Percentiles rank a stretch among this genome's conserved stretches.
phyloP scores from a whole-genome alignment of 2,329 filamentous ascomycete genomes.

The Ascochyta koolunga region DNA sequence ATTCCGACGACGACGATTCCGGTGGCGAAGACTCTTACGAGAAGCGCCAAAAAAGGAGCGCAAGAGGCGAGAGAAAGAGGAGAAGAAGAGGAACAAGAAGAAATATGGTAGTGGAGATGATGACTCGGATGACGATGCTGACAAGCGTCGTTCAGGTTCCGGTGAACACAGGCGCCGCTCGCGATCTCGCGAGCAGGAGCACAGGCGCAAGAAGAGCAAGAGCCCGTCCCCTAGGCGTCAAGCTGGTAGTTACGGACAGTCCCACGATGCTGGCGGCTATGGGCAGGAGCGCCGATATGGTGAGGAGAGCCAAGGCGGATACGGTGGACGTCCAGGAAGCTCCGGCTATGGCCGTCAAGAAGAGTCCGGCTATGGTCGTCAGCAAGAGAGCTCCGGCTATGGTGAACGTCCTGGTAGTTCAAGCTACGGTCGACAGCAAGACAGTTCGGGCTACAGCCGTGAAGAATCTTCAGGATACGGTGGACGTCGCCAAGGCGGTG shows the following conservation, averaged over 20 bases:
- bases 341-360: slow-evolving; percentile 12
- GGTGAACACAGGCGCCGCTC: slow-evolving; percentile 23
- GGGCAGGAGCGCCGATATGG: slow-evolving; percentile 31
- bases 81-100: slow-evolving; percentile 49
- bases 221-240: slow-evolving; percentile 25
- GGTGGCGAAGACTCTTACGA: slow-evolving; percentile 37
- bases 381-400: not conserved
- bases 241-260: slow-evolving; percentile 24
- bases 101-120: slow-evolving; percentile 43
- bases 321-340: slow-evolving; percentile 2
- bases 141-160: slow-evolving; percentile 32
- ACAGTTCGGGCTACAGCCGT: slow-evolving; percentile 12
- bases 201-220: slow-evolving; percentile 24
- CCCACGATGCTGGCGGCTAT: slow-evolving; percentile 17
- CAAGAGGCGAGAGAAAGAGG: slow-evolving; percentile 36
- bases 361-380: slow-evolving; percentile 1
- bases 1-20: slow-evolving; percentile 46
- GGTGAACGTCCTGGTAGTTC: slow-evolving; percentile 7
- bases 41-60: slow-evolving; percentile 19
- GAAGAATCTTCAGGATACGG: not conserved
- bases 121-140: slow-evolving; percentile 32
- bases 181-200: slow-evolving; percentile 14
- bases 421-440: slow-evolving; percentile 14
- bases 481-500: slow-evolving; percentile 10
- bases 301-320: slow-evolving; percentile 18